These are phyloP conservation scores for Populus pruinosa DNA, from an alignment of 345 rosid species.

Conservation along the genomic window DNA sequence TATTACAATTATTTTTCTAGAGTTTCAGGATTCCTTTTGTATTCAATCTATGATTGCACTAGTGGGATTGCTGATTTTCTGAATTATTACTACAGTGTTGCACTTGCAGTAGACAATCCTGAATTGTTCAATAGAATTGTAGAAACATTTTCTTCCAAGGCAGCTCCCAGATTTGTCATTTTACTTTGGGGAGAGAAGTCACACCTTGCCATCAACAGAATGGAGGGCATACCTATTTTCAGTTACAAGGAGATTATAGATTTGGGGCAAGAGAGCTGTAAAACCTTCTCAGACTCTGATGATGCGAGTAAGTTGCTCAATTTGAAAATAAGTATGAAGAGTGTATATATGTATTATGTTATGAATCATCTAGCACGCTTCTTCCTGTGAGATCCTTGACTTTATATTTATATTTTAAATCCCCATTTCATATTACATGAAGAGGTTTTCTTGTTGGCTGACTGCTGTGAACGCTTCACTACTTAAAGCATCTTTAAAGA, in stretches of 20 bases:
- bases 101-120: constrained; percentile 81
- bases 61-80: constrained; percentile 19
- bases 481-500: neutral
- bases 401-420: neutral
- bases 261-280: constrained; percentile 65
- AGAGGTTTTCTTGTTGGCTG: neutral
- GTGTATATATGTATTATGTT: neutral
- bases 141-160: constrained; percentile 48
- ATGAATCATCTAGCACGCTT: neutral
- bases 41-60: constrained; percentile 7
- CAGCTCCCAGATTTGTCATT: constrained; percentile 58
- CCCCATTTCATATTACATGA: neutral
- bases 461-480: neutral
- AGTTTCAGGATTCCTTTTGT: constrained; percentile 10
- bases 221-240: constrained; percentile 46
- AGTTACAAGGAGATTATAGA: constrained; percentile 60
- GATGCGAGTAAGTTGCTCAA: constrained; percentile 52
- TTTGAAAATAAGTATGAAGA: neutral
- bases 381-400: neutral
- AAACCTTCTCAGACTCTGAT: constrained; percentile 34
- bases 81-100: constrained; percentile 57
- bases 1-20: constrained; percentile 3
- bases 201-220: constrained; percentile 31
- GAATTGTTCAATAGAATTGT: constrained; percentile 75
- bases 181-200: constrained; percentile 92